phyloP scores from a whole-genome alignment of 2,329 filamentous ascomycete genomes.

The Trichoderma atroviride region DNA sequence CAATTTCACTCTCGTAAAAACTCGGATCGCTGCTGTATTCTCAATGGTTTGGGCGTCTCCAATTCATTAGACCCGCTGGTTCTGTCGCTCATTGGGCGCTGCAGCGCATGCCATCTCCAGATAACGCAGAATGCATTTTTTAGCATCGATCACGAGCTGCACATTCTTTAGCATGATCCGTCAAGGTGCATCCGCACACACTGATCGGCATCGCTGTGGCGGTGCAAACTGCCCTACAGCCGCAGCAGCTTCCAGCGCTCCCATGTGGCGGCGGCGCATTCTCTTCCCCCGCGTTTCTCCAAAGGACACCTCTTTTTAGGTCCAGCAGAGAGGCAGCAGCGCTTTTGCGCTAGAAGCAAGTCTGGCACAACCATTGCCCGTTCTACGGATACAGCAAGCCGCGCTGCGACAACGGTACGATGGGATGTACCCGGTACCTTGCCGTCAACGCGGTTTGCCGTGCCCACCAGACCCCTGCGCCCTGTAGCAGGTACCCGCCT shows the following conservation, averaged over 20 bases:
- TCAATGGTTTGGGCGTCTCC: not conserved
- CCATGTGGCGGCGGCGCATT: not conserved
- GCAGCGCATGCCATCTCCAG: not conserved
- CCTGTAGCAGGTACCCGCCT: not conserved
- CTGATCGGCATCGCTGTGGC: slow-evolving; percentile 5
- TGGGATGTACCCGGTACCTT: not conserved
- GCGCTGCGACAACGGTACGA: not conserved
- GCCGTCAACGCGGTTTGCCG: not conserved
- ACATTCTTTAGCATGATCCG: not conserved
- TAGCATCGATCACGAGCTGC: not conserved
- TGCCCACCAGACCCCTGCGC: not conserved
- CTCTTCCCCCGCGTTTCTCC: not conserved
- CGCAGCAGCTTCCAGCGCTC: not conserved
- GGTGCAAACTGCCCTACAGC: not conserved
- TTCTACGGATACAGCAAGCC: not conserved
- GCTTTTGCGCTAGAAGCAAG: not conserved
- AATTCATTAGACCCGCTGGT: not conserved
- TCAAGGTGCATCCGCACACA: not conserved
- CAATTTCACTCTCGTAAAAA: not conserved
- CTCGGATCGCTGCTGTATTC: not conserved
- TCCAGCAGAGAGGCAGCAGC: not conserved
- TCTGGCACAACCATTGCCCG: not conserved
- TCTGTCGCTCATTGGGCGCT: not conserved
- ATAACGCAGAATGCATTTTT: not conserved
- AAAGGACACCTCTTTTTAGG: not conserved